Evolutionary conservation across 257 asterid species (phyloP).

Genomic region (Rubia yunnanensis): DNA sequence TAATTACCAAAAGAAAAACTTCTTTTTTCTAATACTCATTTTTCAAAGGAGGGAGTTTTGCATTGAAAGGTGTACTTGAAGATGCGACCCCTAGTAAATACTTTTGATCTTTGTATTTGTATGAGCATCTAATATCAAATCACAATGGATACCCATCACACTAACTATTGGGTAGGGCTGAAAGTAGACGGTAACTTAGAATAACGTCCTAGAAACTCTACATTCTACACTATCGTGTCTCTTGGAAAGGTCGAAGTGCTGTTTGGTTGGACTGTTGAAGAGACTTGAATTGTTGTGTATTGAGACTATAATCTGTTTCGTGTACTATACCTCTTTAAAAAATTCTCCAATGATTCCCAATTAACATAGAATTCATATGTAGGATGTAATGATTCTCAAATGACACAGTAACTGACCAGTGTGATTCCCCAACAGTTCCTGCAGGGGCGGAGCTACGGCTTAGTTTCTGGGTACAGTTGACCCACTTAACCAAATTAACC

Average conservation of each 20-base stretch:
- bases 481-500: too few relatives aligned
- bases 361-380: not conserved
- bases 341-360: not conserved
- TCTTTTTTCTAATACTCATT: not conserved
- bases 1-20: not conserved
- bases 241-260: not conserved
- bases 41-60: not conserved
- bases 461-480: too few relatives aligned
- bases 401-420: not conserved
- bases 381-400: not conserved
- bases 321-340: not conserved
- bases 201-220: not conserved
- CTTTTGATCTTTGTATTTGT: not conserved
- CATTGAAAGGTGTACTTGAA: not conserved
- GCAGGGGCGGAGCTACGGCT: too few relatives aligned
- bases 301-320: not conserved
- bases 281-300: not conserved
- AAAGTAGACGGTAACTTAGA: not conserved
- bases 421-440: not conserved
- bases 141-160: not conserved
- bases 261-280: conserved; percentile 1
- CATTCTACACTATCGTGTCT: not conserved
- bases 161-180: not conserved
- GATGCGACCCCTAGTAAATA: not conserved
- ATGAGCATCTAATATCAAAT: not conserved